These are phyloP conservation scores for Monilinia fructicola DNA, from an alignment of 2,329 filamentous ascomycete genomes.

Conservation along the genomic window DNA sequence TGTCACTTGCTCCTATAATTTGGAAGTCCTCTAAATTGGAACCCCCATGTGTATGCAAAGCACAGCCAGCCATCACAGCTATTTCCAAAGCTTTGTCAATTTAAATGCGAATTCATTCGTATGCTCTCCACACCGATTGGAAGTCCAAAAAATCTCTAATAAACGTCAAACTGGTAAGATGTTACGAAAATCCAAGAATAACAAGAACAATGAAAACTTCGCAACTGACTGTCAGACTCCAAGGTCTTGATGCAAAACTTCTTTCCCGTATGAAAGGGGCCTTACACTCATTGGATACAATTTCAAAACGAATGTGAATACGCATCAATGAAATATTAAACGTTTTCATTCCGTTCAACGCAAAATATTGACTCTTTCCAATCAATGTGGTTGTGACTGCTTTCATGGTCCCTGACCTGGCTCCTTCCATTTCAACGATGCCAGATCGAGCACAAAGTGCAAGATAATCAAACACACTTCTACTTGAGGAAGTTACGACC, in stretches of 20 bases:
- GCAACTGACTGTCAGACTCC: too few species aligned
- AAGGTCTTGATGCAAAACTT: not conserved
- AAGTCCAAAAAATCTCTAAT: not conserved
- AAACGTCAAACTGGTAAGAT: not conserved
- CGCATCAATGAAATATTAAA: not conserved
- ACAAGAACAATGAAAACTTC: not conserved
- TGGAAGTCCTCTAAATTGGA: not conserved
- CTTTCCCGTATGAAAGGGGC: not conserved
- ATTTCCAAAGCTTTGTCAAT: not conserved
- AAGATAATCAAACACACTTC: not conserved
- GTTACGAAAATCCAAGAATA: too few species aligned
- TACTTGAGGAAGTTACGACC: not conserved
- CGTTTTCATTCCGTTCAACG: too few species aligned
- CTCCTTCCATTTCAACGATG: slow-evolving; percentile 2
- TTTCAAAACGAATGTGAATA: not conserved
- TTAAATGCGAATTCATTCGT: not conserved
- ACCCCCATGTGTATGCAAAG: too few species aligned
- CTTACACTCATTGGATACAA: not conserved
- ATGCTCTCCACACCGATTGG: not conserved
- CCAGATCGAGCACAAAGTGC: not conserved
- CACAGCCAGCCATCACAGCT: too few species aligned
- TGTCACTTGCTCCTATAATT: not conserved
- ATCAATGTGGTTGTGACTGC: not conserved
- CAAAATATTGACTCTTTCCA: not conserved
- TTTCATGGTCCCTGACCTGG: not conserved